Percentiles rank a stretch among this genome's conserved stretches.
Evolutionary conservation across 345 rosid genomes (phyloP).

Genomic region (Streptanthus diversifolius): DNA sequence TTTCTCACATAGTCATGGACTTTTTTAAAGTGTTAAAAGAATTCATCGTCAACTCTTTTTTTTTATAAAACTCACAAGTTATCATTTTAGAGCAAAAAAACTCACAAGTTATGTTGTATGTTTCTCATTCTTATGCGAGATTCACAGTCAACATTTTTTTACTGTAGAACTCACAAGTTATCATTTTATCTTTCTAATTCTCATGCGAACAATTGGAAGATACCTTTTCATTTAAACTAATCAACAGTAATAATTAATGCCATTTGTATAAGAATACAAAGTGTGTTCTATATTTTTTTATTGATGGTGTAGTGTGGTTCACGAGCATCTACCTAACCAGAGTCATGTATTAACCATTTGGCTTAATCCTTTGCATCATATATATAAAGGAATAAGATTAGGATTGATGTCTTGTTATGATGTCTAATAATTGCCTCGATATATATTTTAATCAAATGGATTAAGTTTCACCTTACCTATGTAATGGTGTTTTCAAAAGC

Average conservation of each 20-base stretch:
- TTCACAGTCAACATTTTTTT: not conserved
- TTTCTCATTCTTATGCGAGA: not conserved
- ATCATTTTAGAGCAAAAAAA: not conserved
- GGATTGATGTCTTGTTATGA: slow-evolving; percentile 18
- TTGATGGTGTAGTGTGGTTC: slow-evolving; percentile 20
- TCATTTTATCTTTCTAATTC: not conserved
- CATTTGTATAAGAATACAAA: slow-evolving; percentile 8
- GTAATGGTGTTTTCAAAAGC: not conserved
- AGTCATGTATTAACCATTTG: slow-evolving; percentile 19
- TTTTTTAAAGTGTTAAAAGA: not conserved
- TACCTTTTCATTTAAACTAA: not conserved
- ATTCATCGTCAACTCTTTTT: not conserved
- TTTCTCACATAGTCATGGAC: slow-evolving; percentile 2
- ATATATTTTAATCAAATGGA: not conserved
- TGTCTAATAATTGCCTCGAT: slow-evolving; percentile 29
- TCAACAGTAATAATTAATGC: not conserved
- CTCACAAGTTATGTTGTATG: not conserved
- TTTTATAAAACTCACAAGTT: not conserved
- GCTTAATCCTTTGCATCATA: slow-evolving; percentile 19
- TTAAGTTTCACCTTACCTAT: not conserved
- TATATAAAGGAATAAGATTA: slow-evolving; percentile 18
- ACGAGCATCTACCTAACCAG: slow-evolving; percentile 30
- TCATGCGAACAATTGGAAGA: not conserved
- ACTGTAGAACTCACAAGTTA: not conserved
- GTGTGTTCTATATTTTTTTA: not conserved